Evolutionary conservation across 805 yeast species (phyloP).

Genomic region (Zygosaccharomyces pseudorouxii): DNA sequence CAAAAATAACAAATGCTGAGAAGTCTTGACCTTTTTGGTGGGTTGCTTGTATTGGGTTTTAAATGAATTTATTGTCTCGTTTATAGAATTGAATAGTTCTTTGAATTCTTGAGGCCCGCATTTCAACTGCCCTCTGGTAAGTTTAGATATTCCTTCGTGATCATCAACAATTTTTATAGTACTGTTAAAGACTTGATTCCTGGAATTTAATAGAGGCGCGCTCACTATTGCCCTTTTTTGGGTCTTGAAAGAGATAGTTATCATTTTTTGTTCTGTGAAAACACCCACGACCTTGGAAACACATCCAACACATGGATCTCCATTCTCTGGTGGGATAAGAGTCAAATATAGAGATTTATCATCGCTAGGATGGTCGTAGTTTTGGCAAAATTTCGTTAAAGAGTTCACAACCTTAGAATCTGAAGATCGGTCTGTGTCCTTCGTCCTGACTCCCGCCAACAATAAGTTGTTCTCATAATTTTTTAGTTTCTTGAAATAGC

Average conservation of each 20-base stretch:
- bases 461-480: slow-evolving; percentile 22
- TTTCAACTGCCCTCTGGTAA: slow-evolving; percentile 17
- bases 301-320: slow-evolving; percentile 16
- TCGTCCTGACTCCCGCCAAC: slow-evolving; percentile 21
- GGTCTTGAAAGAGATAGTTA: slow-evolving; percentile 20
- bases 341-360: slow-evolving; percentile 35
- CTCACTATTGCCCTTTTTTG: slow-evolving; percentile 16
- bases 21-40: not conserved
- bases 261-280: slow-evolving; percentile 10
- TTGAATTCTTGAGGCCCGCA: slow-evolving; percentile 1
- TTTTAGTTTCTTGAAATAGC: slow-evolving; percentile 34
- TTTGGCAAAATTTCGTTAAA: slow-evolving; percentile 21
- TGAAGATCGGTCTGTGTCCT: slow-evolving; percentile 52
- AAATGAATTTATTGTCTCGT: slow-evolving; percentile 35
- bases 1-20: slow-evolving; percentile 39
- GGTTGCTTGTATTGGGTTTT: slow-evolving; percentile 30
- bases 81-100: slow-evolving; percentile 12
- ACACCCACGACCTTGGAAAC: slow-evolving; percentile 16
- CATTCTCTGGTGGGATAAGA: slow-evolving; percentile 19
- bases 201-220: slow-evolving; percentile 17
- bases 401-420: slow-evolving; percentile 21
- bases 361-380: slow-evolving; percentile 29
- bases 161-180: slow-evolving; percentile 27
- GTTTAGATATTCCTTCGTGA: slow-evolving; percentile 34
- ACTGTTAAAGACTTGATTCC: slow-evolving; percentile 17